Evolutionary conservation across 768 basidiomycete species (phyloP).

Genomic region (Hypholoma sublateritium): DNA sequence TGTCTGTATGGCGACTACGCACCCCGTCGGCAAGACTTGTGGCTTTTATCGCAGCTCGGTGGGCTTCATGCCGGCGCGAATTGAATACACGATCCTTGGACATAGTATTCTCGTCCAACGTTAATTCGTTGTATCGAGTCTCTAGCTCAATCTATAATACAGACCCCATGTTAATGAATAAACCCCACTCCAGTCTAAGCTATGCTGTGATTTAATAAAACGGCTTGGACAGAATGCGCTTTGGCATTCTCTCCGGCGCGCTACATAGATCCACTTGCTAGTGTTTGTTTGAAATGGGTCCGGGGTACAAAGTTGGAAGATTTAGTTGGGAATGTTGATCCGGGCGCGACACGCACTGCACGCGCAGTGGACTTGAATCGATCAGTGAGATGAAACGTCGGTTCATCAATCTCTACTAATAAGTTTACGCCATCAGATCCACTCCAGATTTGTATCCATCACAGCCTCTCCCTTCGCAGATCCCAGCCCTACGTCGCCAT

Average conservation of each 20-base stretch:
- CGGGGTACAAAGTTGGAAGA: not conserved
- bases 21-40: no score
- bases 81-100: no score
- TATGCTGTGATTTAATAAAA: no score
- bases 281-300: not conserved
- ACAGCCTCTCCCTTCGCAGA: constrained; percentile 24
- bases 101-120: no score
- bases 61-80: not conserved
- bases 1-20: no score
- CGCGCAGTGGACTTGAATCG: not conserved
- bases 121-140: no score
- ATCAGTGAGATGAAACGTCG: constrained; percentile 14
- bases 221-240: no score
- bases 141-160: no score
- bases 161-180: no score
- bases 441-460: constrained; percentile 15
- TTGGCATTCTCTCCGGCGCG: no score
- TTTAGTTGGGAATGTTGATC: constrained; percentile 4
- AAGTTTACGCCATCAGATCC: constrained; percentile 13
- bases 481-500: constrained; percentile 18
- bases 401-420: not conserved
- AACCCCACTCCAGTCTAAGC: no score
- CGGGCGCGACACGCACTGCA: constrained; percentile 10
- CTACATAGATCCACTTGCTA: not conserved
- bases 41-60: not conserved